phyloP scores from a whole-genome alignment of 2,329 filamentous ascomycete genomes.

The Xylariaceae sp. region DNA sequence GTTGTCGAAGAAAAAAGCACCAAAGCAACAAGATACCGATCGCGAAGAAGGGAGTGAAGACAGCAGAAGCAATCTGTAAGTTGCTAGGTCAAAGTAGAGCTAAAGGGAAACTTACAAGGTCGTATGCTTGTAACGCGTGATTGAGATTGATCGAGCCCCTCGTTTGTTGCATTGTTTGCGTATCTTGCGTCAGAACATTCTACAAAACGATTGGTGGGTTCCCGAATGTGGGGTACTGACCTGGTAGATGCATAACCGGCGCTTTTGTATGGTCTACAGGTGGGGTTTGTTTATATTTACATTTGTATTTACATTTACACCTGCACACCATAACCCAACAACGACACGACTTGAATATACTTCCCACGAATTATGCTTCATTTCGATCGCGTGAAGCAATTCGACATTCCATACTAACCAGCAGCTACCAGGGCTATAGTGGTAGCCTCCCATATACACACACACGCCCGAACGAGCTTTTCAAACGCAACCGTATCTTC shows the following conservation, averaged over 20 bases:
- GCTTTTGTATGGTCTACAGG: background rate
- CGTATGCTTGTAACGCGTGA: background rate
- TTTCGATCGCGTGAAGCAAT: conserved; percentile 2
- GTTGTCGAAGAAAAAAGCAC: background rate
- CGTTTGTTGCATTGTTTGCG: conserved; percentile 10
- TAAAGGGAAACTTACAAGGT: background rate
- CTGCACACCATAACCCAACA: background rate
- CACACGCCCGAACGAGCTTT: background rate
- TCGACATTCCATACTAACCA: conserved; percentile 5
- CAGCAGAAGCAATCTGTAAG: background rate
- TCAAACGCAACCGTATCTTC: background rate
- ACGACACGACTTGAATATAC: background rate
- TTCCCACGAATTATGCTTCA: background rate
- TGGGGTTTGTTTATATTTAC: conserved; percentile 28
- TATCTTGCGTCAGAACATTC: conserved; percentile 2
- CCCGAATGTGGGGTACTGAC: background rate
- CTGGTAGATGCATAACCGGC: background rate
- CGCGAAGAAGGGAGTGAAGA: conserved; percentile 1
- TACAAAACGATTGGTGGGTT: background rate
- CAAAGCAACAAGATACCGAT: background rate
- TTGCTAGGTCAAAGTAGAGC: background rate
- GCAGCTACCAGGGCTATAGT: background rate
- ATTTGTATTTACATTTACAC: conserved; percentile 12
- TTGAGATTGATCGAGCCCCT: background rate
- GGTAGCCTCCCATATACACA: background rate